Evolutionary conservation across 139 green algal species (phyloP).

Genomic region (Trebouxia sp.): DNA sequence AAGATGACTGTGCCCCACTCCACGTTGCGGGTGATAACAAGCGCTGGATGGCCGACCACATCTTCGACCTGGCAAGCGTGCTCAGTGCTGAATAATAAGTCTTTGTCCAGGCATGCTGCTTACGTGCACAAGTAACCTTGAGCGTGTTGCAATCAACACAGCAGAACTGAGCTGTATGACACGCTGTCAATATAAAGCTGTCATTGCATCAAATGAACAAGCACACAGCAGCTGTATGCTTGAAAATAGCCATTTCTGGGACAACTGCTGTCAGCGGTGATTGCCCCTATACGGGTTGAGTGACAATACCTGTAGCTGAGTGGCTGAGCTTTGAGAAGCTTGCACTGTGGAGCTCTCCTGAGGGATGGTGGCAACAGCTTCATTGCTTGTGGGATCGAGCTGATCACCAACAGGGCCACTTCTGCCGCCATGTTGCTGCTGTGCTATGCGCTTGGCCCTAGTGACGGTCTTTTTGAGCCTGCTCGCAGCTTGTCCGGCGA

Average conservation of each 20-base stretch:
- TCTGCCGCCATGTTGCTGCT: slow-evolving; percentile 7
- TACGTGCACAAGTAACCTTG: no score
- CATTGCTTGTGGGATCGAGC: slow-evolving; percentile 12
- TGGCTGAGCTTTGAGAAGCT: not conserved
- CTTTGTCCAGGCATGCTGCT: not conserved
- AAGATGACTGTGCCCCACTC: slow-evolving; percentile 89
- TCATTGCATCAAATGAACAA: no score
- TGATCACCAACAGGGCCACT: not conserved
- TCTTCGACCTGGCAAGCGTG: slow-evolving; percentile 1
- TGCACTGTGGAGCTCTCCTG: not conserved
- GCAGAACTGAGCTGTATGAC: no score
- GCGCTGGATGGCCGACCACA: slow-evolving; percentile 62
- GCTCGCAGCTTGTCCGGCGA: not conserved
- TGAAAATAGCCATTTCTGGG: no score
- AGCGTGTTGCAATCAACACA: no score
- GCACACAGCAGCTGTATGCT: no score
- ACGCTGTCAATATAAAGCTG: no score
- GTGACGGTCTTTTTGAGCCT: slow-evolving; percentile 3
- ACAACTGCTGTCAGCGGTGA: no score
- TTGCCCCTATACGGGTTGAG: no score
- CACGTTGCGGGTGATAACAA: slow-evolving; percentile 71
- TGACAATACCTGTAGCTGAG: not conserved
- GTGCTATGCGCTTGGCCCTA: not conserved
- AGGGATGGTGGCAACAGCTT: not conserved
- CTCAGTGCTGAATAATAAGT: not conserved